Percentiles rank a stretch among this genome's conserved stretches.
phyloP scores from a whole-genome alignment of 805 yeast species.

The Yamadazyma tumulicola region DNA sequence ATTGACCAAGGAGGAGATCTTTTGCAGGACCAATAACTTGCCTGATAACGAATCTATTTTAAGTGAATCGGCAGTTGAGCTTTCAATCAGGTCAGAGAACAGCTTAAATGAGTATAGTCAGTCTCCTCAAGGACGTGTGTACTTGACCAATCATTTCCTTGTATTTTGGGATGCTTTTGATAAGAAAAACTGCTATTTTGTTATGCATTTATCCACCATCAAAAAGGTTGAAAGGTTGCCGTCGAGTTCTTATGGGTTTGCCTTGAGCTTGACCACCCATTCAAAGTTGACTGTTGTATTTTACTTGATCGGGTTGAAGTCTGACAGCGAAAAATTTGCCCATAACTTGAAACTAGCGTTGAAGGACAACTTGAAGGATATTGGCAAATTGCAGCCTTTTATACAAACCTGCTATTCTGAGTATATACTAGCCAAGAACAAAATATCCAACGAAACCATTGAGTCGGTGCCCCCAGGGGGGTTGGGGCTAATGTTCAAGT shows the following conservation, averaged over 20 bases:
- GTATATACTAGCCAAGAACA: constrained; percentile 63
- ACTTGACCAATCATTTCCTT: constrained; percentile 69
- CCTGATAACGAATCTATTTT: constrained; percentile 69
- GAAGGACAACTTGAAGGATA: constrained; percentile 59
- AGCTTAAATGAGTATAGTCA: constrained; percentile 13
- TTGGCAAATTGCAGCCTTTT: constrained; percentile 61
- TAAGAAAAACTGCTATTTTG: constrained; percentile 61
- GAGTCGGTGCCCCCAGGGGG: constrained; percentile 74
- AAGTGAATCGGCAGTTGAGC: constrained; percentile 66
- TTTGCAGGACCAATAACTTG: constrained; percentile 62
- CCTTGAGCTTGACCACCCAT: constrained; percentile 67
- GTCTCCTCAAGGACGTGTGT: constrained; percentile 59
- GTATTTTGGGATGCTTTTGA: constrained; percentile 74
- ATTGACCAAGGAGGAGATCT: constrained; percentile 64
- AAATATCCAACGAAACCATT: constrained; percentile 39
- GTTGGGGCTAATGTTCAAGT: constrained; percentile 76
- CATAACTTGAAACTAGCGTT: constrained; percentile 58
- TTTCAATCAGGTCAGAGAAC: constrained; percentile 22
- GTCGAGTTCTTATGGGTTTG: constrained; percentile 69
- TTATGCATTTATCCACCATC: constrained; percentile 70
- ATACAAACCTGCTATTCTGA: constrained; percentile 80
- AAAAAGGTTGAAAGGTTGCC: constrained; percentile 86
- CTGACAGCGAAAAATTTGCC: constrained; percentile 79
- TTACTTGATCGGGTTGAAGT: constrained; percentile 74
- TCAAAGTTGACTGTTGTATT: constrained; percentile 61